A percentile compares a stretch with the other conserved stretches of the same genome.
These are phyloP conservation scores for Plantago ovata DNA, from an alignment of 257 asterid species.

Conservation along the genomic window DNA sequence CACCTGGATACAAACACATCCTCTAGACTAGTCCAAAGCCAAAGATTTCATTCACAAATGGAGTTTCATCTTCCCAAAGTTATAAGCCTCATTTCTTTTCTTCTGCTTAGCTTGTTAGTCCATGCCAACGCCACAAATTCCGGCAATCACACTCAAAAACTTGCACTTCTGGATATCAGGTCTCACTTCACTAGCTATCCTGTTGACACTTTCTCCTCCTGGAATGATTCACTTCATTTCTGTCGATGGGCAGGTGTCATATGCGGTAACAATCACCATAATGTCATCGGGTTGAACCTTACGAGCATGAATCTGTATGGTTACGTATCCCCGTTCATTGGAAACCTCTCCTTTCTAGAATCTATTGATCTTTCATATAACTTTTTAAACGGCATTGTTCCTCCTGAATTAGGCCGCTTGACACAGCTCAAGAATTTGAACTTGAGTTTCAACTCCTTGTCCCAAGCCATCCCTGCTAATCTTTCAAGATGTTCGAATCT, in stretches of 20 bases:
- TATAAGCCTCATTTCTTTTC: neutral
- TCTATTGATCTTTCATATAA: slow-evolving; percentile 2
- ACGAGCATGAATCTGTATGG: slow-evolving; percentile 7
- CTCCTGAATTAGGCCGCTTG: slow-evolving; percentile 9
- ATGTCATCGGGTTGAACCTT: neutral
- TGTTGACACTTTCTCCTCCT: neutral
- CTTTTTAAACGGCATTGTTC: neutral
- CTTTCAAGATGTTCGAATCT: slow-evolving; percentile 8
- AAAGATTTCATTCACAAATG: too few relatives aligned
- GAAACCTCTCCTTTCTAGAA: slow-evolving; percentile 11
- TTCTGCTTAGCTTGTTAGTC: neutral
- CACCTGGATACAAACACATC: too few relatives aligned
- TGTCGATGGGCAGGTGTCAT: slow-evolving; percentile 3
- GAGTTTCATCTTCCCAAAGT: neutral
- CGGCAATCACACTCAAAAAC: slow-evolving; percentile 7
- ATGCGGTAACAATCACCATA: neutral
- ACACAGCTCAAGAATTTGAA: slow-evolving; percentile 10
- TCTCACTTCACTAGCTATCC: slow-evolving; percentile 1
- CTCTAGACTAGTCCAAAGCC: too few relatives aligned
- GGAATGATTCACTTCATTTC: slow-evolving; percentile 9
- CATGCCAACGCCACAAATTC: neutral
- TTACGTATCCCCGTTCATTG: slow-evolving; percentile 6
- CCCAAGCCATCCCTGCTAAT: neutral
- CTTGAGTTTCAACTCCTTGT: slow-evolving; percentile 9
- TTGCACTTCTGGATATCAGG: slow-evolving; percentile 1